A percentile compares a stretch with the other conserved stretches of the same genome.
These are phyloP conservation scores for Medakamo hakoo DNA, from an alignment of 139 green algal species.

Conservation along the genomic window DNA sequence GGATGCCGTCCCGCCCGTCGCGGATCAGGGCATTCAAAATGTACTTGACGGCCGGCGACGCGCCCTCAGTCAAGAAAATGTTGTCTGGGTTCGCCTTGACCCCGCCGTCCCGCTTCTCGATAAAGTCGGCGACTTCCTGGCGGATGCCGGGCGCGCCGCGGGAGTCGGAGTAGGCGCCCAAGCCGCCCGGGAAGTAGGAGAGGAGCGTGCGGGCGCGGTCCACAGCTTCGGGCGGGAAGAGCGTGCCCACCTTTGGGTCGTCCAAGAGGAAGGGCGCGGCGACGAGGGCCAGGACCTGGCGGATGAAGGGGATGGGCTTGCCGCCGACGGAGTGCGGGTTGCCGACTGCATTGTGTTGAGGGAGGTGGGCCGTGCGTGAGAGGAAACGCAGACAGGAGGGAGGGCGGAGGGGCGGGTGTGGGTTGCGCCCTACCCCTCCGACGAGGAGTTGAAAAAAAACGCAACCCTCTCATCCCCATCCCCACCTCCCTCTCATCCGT, in stretches of 20 bases:
- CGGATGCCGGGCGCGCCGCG: constrained; percentile 47
- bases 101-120: constrained; percentile 61
- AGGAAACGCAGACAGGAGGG: no score
- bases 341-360: constrained; percentile 62
- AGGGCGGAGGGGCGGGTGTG: no score
- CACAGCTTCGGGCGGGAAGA: constrained; percentile 74
- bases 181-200: constrained; percentile 40
- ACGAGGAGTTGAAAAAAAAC: no score
- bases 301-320: constrained; percentile 72
- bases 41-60: constrained; percentile 53
- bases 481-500: not conserved
- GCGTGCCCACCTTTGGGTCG: constrained; percentile 26
- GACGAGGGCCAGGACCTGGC: constrained; percentile 64
- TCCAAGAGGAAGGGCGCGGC: constrained; percentile 67
- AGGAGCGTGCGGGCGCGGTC: constrained; percentile 51
- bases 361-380: no score
- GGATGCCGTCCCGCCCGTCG: constrained; percentile 39
- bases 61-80: constrained; percentile 71
- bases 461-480: not conserved
- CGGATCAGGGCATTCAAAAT: constrained; percentile 55
- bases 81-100: constrained; percentile 38
- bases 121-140: constrained; percentile 44
- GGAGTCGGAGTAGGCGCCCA: constrained; percentile 79
- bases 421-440: no score
- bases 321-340: constrained; percentile 85